A percentile compares a stretch with the other conserved stretches of the same genome.
Evolutionary conservation across 1,284 basidiomycete genomes (phyloP).

Genomic region (Ganoderma sinense): DNA sequence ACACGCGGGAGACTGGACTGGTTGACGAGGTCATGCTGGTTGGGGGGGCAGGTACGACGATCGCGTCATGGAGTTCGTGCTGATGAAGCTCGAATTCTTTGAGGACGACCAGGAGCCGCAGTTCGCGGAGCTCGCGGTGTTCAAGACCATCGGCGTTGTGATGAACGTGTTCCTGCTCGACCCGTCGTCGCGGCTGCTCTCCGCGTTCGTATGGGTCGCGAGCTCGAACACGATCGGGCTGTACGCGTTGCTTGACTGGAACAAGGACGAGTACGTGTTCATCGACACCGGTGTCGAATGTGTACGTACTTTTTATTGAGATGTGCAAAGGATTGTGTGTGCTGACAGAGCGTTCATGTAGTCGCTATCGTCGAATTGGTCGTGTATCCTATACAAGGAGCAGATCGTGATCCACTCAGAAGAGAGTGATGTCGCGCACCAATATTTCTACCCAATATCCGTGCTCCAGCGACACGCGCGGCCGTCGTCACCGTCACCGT

Average conservation of each 20-base stretch:
- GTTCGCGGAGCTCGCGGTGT: slow-evolving; percentile 65
- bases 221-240: slow-evolving; percentile 60
- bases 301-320: slow-evolving; percentile 52
- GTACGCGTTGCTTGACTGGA: slow-evolving; percentile 74
- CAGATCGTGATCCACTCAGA: slow-evolving; percentile 78
- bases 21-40: slow-evolving; percentile 2
- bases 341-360: slow-evolving; percentile 34
- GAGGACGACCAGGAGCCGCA: slow-evolving; percentile 29
- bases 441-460: slow-evolving; percentile 64
- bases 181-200: slow-evolving; percentile 63
- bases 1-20: background rate
- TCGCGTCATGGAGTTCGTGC: slow-evolving; percentile 43
- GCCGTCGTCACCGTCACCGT: slow-evolving; percentile 34
- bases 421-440: slow-evolving; percentile 60
- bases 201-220: slow-evolving; percentile 70
- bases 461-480: slow-evolving; percentile 50
- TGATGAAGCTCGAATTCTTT: slow-evolving; percentile 46
- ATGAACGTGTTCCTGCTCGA: slow-evolving; percentile 83
- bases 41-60: slow-evolving; percentile 36
- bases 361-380: slow-evolving; percentile 75
- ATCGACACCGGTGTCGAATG: slow-evolving; percentile 76
- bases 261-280: slow-evolving; percentile 67
- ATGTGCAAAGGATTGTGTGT: background rate
- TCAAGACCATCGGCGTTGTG: slow-evolving; percentile 70
- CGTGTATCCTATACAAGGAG: slow-evolving; percentile 66